Evolutionary conservation across 331 rosid genomes (phyloP).

Genomic region (Pyracantha coccinea): DNA sequence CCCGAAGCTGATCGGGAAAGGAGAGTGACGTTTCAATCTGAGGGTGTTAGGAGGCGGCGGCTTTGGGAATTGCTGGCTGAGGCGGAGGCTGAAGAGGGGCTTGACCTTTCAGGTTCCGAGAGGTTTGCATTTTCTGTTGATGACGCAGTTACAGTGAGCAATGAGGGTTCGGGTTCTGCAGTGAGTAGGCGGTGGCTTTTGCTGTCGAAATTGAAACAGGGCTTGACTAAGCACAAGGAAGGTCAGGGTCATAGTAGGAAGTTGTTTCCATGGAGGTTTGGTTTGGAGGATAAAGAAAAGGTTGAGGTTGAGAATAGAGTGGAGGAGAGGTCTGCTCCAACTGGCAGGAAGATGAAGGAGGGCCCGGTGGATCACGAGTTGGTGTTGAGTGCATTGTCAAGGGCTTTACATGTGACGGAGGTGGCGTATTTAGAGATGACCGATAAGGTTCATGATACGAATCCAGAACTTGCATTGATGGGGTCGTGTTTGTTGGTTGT

Average conservation of each 20-base stretch:
- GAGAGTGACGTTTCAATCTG: constrained; percentile 64
- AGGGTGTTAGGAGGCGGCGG: constrained; percentile 50
- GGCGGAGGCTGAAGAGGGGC: constrained; percentile 68
- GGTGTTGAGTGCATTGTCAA: constrained; percentile 74
- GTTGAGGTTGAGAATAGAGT: constrained; percentile 50
- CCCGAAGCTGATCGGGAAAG: constrained; percentile 28
- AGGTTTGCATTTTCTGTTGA: constrained; percentile 91
- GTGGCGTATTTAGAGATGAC: constrained; percentile 84
- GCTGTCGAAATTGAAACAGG: constrained; percentile 68
- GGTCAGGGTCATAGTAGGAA: constrained; percentile 51
- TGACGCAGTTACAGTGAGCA: constrained; percentile 74
- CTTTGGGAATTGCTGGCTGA: constrained; percentile 75
- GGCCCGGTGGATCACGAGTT: constrained; percentile 72
- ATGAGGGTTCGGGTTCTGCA: constrained; percentile 48
- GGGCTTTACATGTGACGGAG: constrained; percentile 74
- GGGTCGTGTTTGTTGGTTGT: constrained; percentile 84
- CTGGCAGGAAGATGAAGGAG: constrained; percentile 57
- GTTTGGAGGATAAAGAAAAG: constrained; percentile 68
- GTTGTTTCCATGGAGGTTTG: constrained; percentile 58
- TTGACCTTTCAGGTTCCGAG: constrained; percentile 92
- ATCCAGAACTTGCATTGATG: constrained; percentile 95
- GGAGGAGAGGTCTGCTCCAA: constrained; percentile 35
- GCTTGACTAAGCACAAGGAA: constrained; percentile 80
- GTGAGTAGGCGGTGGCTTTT: constrained; percentile 71
- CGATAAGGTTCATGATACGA: constrained; percentile 71